These are phyloP conservation scores for Calonectria pteridis DNA, from an alignment of 2,329 filamentous ascomycete genomes.

Conservation along the genomic window DNA sequence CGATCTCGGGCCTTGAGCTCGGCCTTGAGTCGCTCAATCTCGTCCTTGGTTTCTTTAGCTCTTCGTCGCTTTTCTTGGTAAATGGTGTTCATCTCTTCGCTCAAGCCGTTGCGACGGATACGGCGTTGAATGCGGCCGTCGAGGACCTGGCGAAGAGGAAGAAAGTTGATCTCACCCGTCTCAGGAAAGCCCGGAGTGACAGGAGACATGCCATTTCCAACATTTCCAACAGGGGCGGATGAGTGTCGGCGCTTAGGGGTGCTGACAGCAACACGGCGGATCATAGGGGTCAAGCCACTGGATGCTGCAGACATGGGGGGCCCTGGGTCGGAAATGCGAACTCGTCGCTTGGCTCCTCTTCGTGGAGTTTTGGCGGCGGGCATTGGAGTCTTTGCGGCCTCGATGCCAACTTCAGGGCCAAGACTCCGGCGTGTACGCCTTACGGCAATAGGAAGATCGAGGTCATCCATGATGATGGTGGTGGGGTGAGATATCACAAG, in stretches of 20 bases:
- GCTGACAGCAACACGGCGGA: constrained; percentile 63
- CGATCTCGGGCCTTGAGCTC: constrained; percentile 64
- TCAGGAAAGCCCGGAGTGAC: constrained; percentile 36
- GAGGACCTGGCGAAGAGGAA: constrained; percentile 63
- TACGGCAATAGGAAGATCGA: constrained; percentile 66
- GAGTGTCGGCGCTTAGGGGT: constrained; percentile 57
- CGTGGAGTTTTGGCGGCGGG: constrained; percentile 47
- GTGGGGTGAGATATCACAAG: neutral
- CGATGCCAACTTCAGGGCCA: constrained; percentile 43
- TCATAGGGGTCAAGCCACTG: constrained; percentile 70
- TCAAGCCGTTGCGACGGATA: constrained; percentile 67
- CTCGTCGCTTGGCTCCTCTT: constrained; percentile 57
- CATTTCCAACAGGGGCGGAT: constrained; percentile 54
- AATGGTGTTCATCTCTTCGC: constrained; percentile 69
- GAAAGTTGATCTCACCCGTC: constrained; percentile 58
- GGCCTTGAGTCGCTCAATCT: constrained; percentile 62
- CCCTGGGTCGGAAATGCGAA: constrained; percentile 72
- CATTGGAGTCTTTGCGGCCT: constrained; percentile 22
- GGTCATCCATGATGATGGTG: constrained; percentile 49
- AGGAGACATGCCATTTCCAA: constrained; percentile 33
- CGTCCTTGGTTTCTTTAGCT: constrained; percentile 54
- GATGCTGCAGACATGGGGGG: constrained; percentile 49
- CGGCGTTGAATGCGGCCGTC: constrained; percentile 70
- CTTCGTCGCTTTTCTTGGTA: constrained; percentile 59
- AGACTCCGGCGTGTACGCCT: constrained; percentile 65